phyloP scores from a whole-genome alignment of 2,329 filamentous ascomycete genomes.

The Aureobasidium sp. region DNA sequence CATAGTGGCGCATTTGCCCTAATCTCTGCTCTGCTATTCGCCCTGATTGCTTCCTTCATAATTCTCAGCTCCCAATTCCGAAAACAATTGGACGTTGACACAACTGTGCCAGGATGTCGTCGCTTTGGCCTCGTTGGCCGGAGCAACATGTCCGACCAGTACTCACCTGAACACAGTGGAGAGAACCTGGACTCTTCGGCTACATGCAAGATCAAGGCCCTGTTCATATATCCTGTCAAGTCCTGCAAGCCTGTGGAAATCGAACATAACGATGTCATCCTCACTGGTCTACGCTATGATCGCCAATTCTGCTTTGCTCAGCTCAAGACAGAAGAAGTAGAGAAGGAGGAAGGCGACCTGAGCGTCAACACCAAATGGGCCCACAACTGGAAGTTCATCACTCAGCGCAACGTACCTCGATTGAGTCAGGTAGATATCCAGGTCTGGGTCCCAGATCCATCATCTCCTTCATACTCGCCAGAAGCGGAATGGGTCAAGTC shows the following conservation, averaged over 20 bases:
- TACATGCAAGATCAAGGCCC: conserved; percentile 47
- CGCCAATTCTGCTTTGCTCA: conserved; percentile 78
- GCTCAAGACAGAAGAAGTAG: conserved; percentile 32
- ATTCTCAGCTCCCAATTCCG: not conserved
- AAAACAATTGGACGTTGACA: not conserved
- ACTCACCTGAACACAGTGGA: conserved; percentile 12
- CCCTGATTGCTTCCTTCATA: not conserved
- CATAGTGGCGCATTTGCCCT: not conserved
- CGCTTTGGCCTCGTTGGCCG: conserved; percentile 18
- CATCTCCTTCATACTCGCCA: conserved; percentile 42
- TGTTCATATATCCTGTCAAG: conserved; percentile 78
- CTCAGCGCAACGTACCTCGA: conserved; percentile 58
- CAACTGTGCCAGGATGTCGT: conserved; percentile 17
- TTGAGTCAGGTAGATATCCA: conserved; percentile 61
- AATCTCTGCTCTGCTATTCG: not conserved
- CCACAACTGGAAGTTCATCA: conserved; percentile 61
- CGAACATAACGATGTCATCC: conserved; percentile 52
- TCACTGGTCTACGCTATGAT: conserved; percentile 67
- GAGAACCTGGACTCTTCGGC: not conserved
- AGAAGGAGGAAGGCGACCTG: conserved; percentile 35
- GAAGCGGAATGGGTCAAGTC: conserved; percentile 38
- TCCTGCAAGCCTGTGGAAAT: conserved; percentile 73
- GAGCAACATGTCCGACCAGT: conserved; percentile 21
- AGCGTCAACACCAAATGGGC: conserved; percentile 31
- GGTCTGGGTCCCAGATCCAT: conserved; percentile 61